Conservation (phyloP, 306 rosid species). For the Aeschynomene evenia region DNA sequence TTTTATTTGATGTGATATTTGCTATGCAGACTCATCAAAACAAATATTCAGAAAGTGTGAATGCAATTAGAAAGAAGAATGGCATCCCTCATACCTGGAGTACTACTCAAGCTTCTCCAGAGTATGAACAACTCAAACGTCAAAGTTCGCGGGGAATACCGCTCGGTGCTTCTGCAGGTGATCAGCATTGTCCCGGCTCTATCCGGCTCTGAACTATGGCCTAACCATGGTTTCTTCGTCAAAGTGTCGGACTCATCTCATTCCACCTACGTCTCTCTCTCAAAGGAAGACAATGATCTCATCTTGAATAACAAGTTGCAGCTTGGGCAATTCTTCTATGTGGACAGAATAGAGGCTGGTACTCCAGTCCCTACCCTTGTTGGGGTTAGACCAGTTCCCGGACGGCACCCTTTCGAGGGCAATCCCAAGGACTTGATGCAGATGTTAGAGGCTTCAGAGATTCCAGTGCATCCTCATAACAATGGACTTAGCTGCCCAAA, state of each 20-base stretch:
- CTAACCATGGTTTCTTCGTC: slow-evolving; percentile 76
- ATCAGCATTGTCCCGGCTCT: slow-evolving; percentile 86
- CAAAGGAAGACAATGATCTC: slow-evolving; percentile 76
- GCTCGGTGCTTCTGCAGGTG: slow-evolving; percentile 82
- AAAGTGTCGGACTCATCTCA: slow-evolving; percentile 94
- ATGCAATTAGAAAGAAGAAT: slow-evolving; percentile 38
- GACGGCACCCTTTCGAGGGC: slow-evolving; percentile 80
- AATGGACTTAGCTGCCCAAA: slow-evolving; percentile 37
- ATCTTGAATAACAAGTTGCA: slow-evolving; percentile 81
- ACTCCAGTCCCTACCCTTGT: slow-evolving; percentile 79
- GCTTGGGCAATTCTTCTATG: slow-evolving; percentile 92
- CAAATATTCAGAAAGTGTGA: slow-evolving; percentile 8
- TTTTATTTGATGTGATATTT: neutral
- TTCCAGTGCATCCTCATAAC: slow-evolving; percentile 32
- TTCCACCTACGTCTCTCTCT: slow-evolving; percentile 78
- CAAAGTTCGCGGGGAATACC: slow-evolving; percentile 76
- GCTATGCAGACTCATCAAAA: neutral
- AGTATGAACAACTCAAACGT: slow-evolving; percentile 66
- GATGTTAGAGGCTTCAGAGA: slow-evolving; percentile 66
- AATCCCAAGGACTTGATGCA: slow-evolving; percentile 93
- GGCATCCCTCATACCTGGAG: slow-evolving; percentile 91
- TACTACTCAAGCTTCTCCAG: slow-evolving; percentile 81
- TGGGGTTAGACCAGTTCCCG: slow-evolving; percentile 72
- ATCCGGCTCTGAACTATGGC: slow-evolving; percentile 87
- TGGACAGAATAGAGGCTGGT: slow-evolving; percentile 61